These are phyloP conservation scores for Penstemon newberryi DNA, from an alignment of 257 asterid species.

Conservation along the genomic window DNA sequence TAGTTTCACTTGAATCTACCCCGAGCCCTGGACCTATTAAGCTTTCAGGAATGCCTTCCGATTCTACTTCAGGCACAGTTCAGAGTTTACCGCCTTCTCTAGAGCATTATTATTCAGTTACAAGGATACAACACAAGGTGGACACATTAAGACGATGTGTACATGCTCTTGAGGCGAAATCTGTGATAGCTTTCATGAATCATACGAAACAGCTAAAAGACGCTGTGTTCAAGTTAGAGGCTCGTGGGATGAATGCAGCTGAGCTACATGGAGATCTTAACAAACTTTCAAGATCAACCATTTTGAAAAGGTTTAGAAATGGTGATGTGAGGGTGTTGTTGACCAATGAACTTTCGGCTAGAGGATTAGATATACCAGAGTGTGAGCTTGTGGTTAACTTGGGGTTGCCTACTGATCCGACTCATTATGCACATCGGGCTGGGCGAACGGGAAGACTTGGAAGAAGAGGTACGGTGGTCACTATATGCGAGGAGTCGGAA, in stretches of 20 bases:
- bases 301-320: constrained; percentile 67
- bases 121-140: constrained; percentile 88
- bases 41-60: constrained; percentile 40
- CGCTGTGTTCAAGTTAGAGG: constrained; percentile 82
- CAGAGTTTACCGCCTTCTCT: constrained; percentile 88
- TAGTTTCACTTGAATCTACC: constrained; percentile 59
- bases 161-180: constrained; percentile 80
- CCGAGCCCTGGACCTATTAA: constrained; percentile 43
- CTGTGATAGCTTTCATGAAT: constrained; percentile 92
- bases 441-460: constrained; percentile 96
- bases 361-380: constrained; percentile 93
- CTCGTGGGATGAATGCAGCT: constrained; percentile 87
- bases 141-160: constrained; percentile 82
- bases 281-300: constrained; percentile 79
- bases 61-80: constrained; percentile 35
- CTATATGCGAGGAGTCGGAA: constrained; percentile 83
- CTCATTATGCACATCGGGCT: constrained; percentile 93
- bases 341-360: constrained; percentile 93
- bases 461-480: constrained; percentile 77
- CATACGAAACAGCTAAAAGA: constrained; percentile 83
- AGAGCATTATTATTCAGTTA: constrained; percentile 68
- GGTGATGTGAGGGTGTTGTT: constrained; percentile 81
- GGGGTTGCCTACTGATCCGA: constrained; percentile 84
- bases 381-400: constrained; percentile 96
- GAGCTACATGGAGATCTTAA: constrained; percentile 89